Evolutionary conservation across 805 yeast genomes (phyloP).

Genomic region (Isabelozyma rhagii): DNA sequence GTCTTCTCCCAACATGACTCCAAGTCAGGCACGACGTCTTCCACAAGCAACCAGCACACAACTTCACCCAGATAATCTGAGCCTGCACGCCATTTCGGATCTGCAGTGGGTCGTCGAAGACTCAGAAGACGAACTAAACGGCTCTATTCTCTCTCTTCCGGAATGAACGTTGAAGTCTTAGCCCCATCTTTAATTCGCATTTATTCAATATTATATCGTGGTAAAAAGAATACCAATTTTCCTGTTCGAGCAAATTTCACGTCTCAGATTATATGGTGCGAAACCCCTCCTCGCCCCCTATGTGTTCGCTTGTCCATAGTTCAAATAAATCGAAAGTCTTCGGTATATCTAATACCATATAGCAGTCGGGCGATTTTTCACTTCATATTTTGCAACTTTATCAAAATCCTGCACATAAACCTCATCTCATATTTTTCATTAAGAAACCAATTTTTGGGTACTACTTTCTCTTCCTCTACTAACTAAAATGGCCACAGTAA

Average conservation of each 20-base stretch:
- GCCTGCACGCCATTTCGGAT: slow-evolving; percentile 4
- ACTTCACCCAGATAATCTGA: background rate
- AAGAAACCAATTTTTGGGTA: background rate
- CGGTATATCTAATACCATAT: too few relatives aligned
- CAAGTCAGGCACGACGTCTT: slow-evolving; percentile 4
- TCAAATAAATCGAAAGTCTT: too few relatives aligned
- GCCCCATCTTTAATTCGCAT: too few relatives aligned
- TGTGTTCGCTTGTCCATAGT: too few relatives aligned
- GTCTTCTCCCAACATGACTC: slow-evolving; percentile 13
- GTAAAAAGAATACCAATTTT: too few relatives aligned
- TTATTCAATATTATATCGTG: too few relatives aligned
- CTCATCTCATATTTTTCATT: slow-evolving; percentile 4
- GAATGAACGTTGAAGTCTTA: background rate
- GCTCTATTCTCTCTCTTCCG: slow-evolving; percentile 10
- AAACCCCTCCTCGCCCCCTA: too few relatives aligned
- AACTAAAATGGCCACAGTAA: slow-evolving; percentile 75
- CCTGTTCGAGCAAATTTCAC: too few relatives aligned
- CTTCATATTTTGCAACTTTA: background rate
- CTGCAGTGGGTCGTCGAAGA: slow-evolving; percentile 24
- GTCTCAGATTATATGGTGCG: too few relatives aligned
- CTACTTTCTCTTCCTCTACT: background rate
- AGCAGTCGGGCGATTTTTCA: too few relatives aligned
- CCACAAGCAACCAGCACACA: background rate
- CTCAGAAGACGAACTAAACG: slow-evolving; percentile 30
- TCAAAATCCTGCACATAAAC: slow-evolving; percentile 1